phyloP scores from a whole-genome alignment of 2,329 filamentous ascomycete genomes.

The Epichloe brachyelytri region DNA sequence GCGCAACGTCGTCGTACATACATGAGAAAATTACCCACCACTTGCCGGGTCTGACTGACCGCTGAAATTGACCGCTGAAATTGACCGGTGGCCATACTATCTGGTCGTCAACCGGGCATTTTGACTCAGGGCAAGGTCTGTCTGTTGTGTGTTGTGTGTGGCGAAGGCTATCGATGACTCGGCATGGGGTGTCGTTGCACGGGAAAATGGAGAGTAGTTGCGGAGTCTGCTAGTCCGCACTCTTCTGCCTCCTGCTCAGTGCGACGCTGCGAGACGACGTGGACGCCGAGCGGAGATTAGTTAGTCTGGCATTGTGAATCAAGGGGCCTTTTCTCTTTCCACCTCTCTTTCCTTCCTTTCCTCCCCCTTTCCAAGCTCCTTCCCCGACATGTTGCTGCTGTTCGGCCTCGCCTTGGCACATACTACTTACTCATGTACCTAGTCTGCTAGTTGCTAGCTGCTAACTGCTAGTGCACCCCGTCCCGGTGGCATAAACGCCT shows the following conservation, averaged over 20 bases:
- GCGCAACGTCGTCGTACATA: background rate
- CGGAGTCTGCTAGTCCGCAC: background rate
- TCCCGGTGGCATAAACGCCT: background rate
- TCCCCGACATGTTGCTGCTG: background rate
- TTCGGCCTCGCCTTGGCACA: background rate
- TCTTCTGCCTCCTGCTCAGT: background rate
- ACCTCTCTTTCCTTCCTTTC: too few relatives aligned
- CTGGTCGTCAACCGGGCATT: background rate
- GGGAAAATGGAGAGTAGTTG: background rate
- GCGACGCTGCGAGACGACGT: background rate
- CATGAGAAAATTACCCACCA: background rate
- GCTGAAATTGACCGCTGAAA: slow-evolving; percentile 2
- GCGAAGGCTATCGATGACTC: background rate
- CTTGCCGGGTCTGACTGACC: background rate
- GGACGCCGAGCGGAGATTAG: background rate
- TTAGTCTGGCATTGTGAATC: background rate
- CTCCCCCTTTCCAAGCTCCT: background rate
- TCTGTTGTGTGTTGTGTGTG: background rate
- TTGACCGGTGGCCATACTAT: background rate
- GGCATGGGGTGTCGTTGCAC: background rate
- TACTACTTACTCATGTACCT: background rate
- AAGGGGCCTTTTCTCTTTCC: background rate
- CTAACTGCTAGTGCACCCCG: too few relatives aligned
- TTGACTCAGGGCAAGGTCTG: background rate
- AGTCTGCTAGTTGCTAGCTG: too few relatives aligned